These are phyloP conservation scores for Saitozyma podzolica DNA, from an alignment of 768 basidiomycete species.

Conservation along the genomic window DNA sequence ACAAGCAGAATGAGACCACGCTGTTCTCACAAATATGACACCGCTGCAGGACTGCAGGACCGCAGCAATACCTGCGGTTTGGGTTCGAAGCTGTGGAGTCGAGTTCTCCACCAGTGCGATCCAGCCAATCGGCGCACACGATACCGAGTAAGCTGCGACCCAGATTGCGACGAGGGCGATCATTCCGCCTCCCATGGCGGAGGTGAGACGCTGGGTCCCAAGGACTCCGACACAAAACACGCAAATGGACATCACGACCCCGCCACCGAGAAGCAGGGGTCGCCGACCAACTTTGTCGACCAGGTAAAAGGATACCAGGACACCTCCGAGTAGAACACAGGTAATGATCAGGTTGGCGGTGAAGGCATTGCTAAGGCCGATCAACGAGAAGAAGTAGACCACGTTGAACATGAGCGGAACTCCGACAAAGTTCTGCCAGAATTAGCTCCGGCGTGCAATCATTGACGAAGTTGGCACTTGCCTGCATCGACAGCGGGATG, in stretches of 20 bases:
- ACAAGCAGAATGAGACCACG: neutral
- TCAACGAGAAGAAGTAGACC: constrained; percentile 15
- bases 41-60: constrained; percentile 15
- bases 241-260: constrained; percentile 9
- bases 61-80: constrained; percentile 26
- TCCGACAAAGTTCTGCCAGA: constrained; percentile 19
- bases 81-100: constrained; percentile 22
- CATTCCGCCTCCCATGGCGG: constrained; percentile 11
- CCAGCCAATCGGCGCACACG: constrained; percentile 23
- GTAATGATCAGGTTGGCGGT: constrained; percentile 10
- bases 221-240: constrained; percentile 12
- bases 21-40: constrained; percentile 24
- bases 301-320: constrained; percentile 22
- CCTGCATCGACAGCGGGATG: constrained; percentile 5
- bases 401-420: constrained; percentile 20
- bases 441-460: constrained; percentile 1
- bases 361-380: constrained; percentile 22
- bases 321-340: constrained; percentile 15
- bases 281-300: constrained; percentile 28
- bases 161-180: constrained; percentile 11
- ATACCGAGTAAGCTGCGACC: constrained; percentile 16
- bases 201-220: constrained; percentile 8
- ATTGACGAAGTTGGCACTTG: neutral
- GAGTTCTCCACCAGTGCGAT: constrained; percentile 25
- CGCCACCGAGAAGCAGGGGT: constrained; percentile 16